phyloP scores from a whole-genome alignment of 1,284 basidiomycete genomes.

The Xerocomus minutiporus region DNA sequence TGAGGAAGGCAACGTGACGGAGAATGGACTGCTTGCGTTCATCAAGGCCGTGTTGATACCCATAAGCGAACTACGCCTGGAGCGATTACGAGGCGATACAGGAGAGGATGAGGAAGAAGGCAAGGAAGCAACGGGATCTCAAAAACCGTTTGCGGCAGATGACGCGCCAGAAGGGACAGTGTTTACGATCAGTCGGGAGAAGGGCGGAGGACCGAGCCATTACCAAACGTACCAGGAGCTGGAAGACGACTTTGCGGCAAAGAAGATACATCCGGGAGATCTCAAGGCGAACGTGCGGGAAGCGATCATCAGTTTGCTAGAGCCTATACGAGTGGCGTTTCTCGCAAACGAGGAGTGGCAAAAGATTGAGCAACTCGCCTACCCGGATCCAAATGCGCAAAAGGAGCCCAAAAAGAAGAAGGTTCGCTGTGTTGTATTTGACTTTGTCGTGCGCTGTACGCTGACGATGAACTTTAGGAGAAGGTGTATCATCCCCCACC shows the following conservation, averaged over 20 bases:
- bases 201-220: conserved; percentile 80
- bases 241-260: conserved; percentile 73
- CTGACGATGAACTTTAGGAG: conserved; percentile 39
- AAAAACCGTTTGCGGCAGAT: conserved; percentile 58
- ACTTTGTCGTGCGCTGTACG: background rate
- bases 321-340: conserved; percentile 79
- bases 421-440: conserved; percentile 26
- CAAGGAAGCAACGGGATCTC: conserved; percentile 34
- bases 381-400: conserved; percentile 73
- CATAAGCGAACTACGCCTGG: conserved; percentile 71
- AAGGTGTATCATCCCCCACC: conserved; percentile 78
- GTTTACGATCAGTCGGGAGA: conserved; percentile 71
- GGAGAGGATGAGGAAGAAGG: conserved; percentile 40
- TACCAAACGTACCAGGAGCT: conserved; percentile 68
- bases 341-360: conserved; percentile 79
- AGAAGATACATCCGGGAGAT: conserved; percentile 86
- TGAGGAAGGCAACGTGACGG: conserved; percentile 86
- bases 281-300: conserved; percentile 82
- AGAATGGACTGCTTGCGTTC: conserved; percentile 92
- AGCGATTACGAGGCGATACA: conserved; percentile 44
- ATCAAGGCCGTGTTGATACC: conserved; percentile 87
- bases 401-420: conserved; percentile 64
- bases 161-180: conserved; percentile 80
- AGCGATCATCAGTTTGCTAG: conserved; percentile 74
- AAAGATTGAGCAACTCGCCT: conserved; percentile 74